These are phyloP conservation scores for Monoraphidium neglectum DNA, from an alignment of 139 green algal genomes.

Conservation along the genomic window DNA sequence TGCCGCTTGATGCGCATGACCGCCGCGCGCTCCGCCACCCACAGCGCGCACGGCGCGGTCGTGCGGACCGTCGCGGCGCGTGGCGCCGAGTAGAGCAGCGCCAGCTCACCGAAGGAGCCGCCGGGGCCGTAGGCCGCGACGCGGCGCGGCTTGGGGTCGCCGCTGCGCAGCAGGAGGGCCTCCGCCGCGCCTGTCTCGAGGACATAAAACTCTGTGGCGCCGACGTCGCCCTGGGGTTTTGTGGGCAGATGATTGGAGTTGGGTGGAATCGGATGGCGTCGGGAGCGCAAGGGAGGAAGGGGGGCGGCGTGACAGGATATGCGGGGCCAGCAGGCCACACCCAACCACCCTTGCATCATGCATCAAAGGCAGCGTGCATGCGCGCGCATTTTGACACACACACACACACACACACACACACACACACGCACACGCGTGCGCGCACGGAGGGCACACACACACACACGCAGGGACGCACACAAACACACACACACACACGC, in stretches of 20 bases:
- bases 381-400: too few relatives aligned
- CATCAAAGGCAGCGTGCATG: too few relatives aligned
- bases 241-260: not conserved
- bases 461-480: too few relatives aligned
- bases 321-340: too few relatives aligned
- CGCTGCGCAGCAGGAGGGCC: slow-evolving; percentile 31
- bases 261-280: too few relatives aligned
- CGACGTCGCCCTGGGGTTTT: slow-evolving; percentile 36
- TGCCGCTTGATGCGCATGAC: slow-evolving; percentile 82
- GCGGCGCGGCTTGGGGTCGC: slow-evolving; percentile 17
- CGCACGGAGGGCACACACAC: too few relatives aligned
- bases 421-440: too few relatives aligned
- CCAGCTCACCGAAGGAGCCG: slow-evolving; percentile 90
- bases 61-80: slow-evolving; percentile 86
- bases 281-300: too few relatives aligned
- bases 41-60: slow-evolving; percentile 53
- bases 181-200: slow-evolving; percentile 54
- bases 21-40: slow-evolving; percentile 65
- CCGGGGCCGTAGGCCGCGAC: slow-evolving; percentile 41
- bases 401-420: too few relatives aligned
- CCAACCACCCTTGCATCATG: too few relatives aligned
- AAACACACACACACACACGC: too few relatives aligned
- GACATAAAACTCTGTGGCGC: slow-evolving; percentile 56
- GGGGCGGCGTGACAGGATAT: too few relatives aligned
- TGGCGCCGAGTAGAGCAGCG: slow-evolving; percentile 88